Conservation (phyloP, 2,329 filamentous ascomycete genomes). For the Xylariaceae sp. region DNA sequence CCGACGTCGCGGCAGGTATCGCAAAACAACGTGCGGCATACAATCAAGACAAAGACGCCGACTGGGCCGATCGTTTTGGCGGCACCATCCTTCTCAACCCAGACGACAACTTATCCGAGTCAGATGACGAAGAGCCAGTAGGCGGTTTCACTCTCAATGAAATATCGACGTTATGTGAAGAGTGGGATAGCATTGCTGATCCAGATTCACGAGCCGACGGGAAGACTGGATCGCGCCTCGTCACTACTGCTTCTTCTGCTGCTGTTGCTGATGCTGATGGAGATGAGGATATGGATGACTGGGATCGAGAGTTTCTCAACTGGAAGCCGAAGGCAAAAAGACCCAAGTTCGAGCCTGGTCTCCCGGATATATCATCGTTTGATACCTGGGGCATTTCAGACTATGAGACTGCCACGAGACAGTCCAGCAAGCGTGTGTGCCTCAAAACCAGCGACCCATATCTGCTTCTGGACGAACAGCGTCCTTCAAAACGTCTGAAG, state of each 20-base stretch:
- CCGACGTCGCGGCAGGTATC: slow-evolving; percentile 49
- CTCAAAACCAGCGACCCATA: slow-evolving; percentile 86
- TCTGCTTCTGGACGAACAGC: slow-evolving; percentile 75
- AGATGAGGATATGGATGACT: slow-evolving; percentile 55
- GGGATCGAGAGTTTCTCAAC: slow-evolving; percentile 54
- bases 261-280: slow-evolving; percentile 28
- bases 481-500: slow-evolving; percentile 55
- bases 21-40: slow-evolving; percentile 45
- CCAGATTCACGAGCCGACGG: slow-evolving; percentile 5
- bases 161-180: slow-evolving; percentile 76
- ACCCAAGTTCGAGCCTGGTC: slow-evolving; percentile 49
- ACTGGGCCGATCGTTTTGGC: slow-evolving; percentile 45
- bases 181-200: slow-evolving; percentile 62
- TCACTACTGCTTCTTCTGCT: no score
- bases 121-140: slow-evolving; percentile 50
- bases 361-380: slow-evolving; percentile 54
- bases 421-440: slow-evolving; percentile 70
- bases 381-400: slow-evolving; percentile 72
- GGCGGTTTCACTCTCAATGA: slow-evolving; percentile 74
- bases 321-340: slow-evolving; percentile 63
- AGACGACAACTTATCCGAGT: slow-evolving; percentile 38
- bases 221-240: slow-evolving; percentile 20
- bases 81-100: slow-evolving; percentile 37
- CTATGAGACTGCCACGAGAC: slow-evolving; percentile 66
- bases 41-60: slow-evolving; percentile 43